Base-by-base conservation (phyloP, 2,329 filamentous ascomycete species). In the Capronia epimyces region DNA sequence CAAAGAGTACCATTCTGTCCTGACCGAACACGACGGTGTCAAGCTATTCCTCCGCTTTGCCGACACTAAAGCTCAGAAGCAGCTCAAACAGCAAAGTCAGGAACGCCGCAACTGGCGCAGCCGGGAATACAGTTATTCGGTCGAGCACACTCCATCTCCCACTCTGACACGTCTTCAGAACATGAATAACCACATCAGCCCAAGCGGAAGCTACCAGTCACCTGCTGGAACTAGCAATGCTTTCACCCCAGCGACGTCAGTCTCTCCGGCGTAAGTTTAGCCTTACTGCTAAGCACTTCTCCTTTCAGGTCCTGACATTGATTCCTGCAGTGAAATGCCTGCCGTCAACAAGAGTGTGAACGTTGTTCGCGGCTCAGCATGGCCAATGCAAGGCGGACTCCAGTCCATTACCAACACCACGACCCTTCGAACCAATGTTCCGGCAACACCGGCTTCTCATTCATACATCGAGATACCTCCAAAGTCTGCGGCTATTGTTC, bases 91-190 rank as follows among this genome's bases (percentile, higher is more conserved):
- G 58, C 86, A 96, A 66, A 97, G 91, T 36, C 89, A 93, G 25
- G 89, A 95, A 67, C 88, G 90, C 51, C 89, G 93, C 55, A 89
- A 95, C 65, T 97, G 95, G 73, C 88, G 93, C 53, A 93, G 91
- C 52, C 93, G 93, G 51, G 93, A 97, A 74, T 97, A 97, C 72
- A 90, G 90, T 63, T 74, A 70, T 51, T 73, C 71, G 1, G 72
- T 75, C 41, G 72, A 73, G 52, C 67, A 74, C 29, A 71, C 73
- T 52, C 72, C 72, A 3, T 74, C 72, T 22, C 70, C 72, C 25
- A 67, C 66, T 5, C 49, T 71, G 50, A 66, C 67, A 37, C 71
- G 70, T 53, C 60, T 71, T 40, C 68, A 68, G 50, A 69, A 69
- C 56, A 62, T 64, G 20, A 61, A 59, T 42, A 66, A 66, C 39